Base-by-base conservation (phyloP, 352 stramenopile genomes). In the Sclerospora graminicola region DNA sequence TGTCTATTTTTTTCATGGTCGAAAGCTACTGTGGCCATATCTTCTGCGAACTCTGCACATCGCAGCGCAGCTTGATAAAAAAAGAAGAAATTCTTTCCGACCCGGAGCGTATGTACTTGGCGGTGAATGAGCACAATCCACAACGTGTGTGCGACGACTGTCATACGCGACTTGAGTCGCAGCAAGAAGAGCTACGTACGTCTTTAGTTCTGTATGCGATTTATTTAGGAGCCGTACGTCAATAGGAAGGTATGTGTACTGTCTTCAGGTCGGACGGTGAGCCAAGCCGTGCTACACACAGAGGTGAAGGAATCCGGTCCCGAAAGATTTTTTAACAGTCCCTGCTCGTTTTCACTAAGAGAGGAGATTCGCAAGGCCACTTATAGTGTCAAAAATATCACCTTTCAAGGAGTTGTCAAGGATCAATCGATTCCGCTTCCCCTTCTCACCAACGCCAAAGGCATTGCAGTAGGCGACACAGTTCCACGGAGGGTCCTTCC, bases 341-440 rank as follows among this genome's bases (percentile, higher is more conserved):
- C 80, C 5, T 92, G 89, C 64, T 89, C 81, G 42, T 90, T 89
- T 48, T 95, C 89, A 19, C 68, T 97, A 48, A 69, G 69, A 23
- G 84, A 90, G 36, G 90, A 97, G 69, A 88, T 97, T 44, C 66
- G 78, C 53, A 97, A 97, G 61, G 89, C 90, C 14, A 84, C 86
- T 6, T 94, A 96, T 62, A 94, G 86, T 50, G 68, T 97, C 46
- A 75, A 93, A 55, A 97, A 96, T 53, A 95, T 96, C 36, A 89
- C 89, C 47, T 84, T 77, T 45, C 60, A 86, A 44, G 82, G 79
- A 18, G 66, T 92, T 15, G 86, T 95, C 51, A 92, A 94, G 62
- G 82, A 95, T 54, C 72, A 88, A 50, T 93, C 75, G 13, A 92
- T 97, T 48, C 85, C 89, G 11, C 63, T 89, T 15, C 81, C 84